phyloP scores from a whole-genome alignment of 2,329 filamentous ascomycete species.

The Phaeosphaeriaceae sp. region DNA sequence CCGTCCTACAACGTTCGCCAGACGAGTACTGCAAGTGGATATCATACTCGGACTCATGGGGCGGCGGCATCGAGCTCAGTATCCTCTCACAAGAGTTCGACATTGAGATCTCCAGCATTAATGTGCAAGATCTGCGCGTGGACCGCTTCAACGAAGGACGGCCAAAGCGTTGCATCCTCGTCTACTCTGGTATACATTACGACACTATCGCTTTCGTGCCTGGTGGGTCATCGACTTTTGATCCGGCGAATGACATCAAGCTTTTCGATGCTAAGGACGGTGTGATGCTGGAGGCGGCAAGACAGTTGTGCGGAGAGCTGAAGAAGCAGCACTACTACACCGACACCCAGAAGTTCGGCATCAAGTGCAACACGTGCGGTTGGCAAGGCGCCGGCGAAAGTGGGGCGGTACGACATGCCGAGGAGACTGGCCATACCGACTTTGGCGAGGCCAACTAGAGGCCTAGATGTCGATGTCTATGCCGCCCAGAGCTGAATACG shows the following conservation, averaged over 20 bases:
- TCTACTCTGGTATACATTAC: constrained; percentile 94
- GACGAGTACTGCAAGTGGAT: constrained; percentile 84
- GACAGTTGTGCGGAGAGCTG: constrained; percentile 64
- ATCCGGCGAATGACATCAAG: constrained; percentile 80
- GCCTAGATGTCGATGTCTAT: neutral
- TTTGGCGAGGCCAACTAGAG: constrained; percentile 42
- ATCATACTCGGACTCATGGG: constrained; percentile 82
- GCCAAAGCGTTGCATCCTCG: constrained; percentile 74
- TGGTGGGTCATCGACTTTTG: constrained; percentile 64
- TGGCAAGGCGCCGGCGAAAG: constrained; percentile 73
- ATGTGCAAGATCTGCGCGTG: constrained; percentile 73
- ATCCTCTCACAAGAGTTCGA: constrained; percentile 86
- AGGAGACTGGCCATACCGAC: constrained; percentile 59
- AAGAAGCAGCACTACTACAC: constrained; percentile 83
- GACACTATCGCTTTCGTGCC: constrained; percentile 81
- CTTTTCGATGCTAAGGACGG: constrained; percentile 70
- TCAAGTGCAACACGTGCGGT: constrained; percentile 78
- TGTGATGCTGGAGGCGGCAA: constrained; percentile 66
- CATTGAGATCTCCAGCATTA: constrained; percentile 84
- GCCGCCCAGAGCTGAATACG: neutral
- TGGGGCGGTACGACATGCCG: constrained; percentile 69
- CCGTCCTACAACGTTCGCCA: constrained; percentile 74
- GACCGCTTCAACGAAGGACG: constrained; percentile 80
- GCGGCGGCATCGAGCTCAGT: constrained; percentile 87
- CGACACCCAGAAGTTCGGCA: constrained; percentile 80